Evolutionary conservation across 768 basidiomycete species (phyloP), one percentile per base, ranked within the genome.

Genomic region (Chalciporus sphaerocephalus): DNA sequence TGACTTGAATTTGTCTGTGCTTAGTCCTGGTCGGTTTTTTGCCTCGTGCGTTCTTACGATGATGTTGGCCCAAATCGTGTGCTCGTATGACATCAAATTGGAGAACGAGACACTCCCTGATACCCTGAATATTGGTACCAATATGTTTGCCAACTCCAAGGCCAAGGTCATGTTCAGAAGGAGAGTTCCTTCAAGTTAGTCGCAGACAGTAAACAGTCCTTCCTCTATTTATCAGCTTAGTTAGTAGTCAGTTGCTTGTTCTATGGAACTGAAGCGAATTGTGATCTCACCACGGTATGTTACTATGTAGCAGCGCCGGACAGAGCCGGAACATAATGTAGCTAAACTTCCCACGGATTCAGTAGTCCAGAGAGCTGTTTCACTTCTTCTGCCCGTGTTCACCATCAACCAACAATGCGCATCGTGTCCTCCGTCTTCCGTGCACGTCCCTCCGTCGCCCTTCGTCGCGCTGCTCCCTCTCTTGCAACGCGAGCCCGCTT

Each of bases 361-460:
- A 24, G 17, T 13, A 35, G 33, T 16, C 33, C 36, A 40, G 28
- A 25, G 18, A 43, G 40, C 33, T 13, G 50, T 30, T 25, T 16
- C 33, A 25, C 22, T 40, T 15, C 44, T 42, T n/a, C n/a, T n/a
- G n/a, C n/a, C n/a, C 36, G 37, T 17, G 42, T 41, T 47, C 49
- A 38, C 52, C 30, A 32, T 40, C 48, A 47, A 57, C 59, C 58
- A 72, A 52, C 58, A 80, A n/a, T 85, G 81, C 80, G 76, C 61
- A 65, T 82, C 59, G 59, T 85, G 59, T 71, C 81, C 69, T 73
- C 76, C 65, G 70, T 78, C 66, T 73, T 87, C 62, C 84, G 85
- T 55, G 74, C 78, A 41, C 78, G 81, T 52, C 78, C 83, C 43
- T 56, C 72, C 45, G 61, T 67, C 42, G 53, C 59, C 50, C 58